phyloP scores from a whole-genome alignment of 2,329 filamentous ascomycete genomes.

The Phialocephala subalpina region DNA sequence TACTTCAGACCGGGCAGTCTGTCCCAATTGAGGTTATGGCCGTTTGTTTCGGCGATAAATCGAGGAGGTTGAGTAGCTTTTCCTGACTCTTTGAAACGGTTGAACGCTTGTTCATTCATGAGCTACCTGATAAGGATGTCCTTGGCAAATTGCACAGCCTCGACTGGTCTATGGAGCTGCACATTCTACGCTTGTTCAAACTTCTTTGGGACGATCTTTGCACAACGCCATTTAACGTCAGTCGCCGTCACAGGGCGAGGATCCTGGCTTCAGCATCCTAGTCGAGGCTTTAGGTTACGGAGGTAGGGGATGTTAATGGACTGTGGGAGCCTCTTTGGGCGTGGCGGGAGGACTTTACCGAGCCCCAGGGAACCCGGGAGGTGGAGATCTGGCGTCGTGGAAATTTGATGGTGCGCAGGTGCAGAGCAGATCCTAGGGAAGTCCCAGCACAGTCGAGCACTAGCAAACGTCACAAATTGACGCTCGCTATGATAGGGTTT shows the following conservation, averaged over 20 bases:
- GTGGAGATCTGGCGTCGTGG: conserved; percentile 9
- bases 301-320: not conserved
- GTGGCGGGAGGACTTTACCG: conserved; percentile 16
- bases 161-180: not conserved
- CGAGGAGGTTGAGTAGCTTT: not conserved
- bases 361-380: conserved; percentile 15
- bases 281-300: not conserved
- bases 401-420: conserved; percentile 23
- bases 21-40: conserved; percentile 4
- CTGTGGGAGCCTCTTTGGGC: conserved; percentile 4
- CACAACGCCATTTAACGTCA: conserved; percentile 9
- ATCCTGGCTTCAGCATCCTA: not conserved
- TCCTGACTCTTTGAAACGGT: conserved; percentile 1
- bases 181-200: not conserved
- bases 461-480: conserved; percentile 8
- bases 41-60: not conserved
- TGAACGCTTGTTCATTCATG: conserved; percentile 3
- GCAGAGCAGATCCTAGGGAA: conserved; percentile 4
- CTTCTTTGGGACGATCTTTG: conserved; percentile 4
- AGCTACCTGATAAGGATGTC: not conserved
- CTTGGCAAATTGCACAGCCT: conserved; percentile 12
- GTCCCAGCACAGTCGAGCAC: conserved; percentile 9
- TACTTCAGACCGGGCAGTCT: not conserved
- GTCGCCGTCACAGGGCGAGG: not conserved
- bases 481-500: conserved; percentile 8